These are phyloP conservation scores for Eucalyptus pauciflora DNA, from an alignment of 345 rosid genomes.

Conservation along the genomic window DNA sequence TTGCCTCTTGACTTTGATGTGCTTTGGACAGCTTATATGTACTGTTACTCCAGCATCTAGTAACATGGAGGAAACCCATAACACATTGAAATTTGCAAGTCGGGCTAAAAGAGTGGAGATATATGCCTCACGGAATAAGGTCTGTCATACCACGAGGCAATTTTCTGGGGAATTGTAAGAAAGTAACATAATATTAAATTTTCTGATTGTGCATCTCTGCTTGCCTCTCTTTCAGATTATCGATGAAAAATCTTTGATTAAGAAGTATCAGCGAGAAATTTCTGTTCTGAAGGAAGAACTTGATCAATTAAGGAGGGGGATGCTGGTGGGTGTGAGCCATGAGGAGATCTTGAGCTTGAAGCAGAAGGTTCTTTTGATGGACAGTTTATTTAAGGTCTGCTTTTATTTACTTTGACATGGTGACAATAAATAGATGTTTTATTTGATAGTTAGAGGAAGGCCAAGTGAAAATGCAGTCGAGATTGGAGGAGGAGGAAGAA, in stretches of 20 bases:
- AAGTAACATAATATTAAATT: not conserved
- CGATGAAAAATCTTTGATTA: constrained; percentile 95
- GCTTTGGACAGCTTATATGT: constrained; percentile 74
- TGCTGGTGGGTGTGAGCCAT: constrained; percentile 83
- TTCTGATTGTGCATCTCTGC: not conserved
- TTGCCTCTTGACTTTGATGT: not conserved
- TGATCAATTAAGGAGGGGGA: constrained; percentile 74
- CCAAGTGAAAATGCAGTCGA: constrained; percentile 98
- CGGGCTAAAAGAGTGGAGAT: constrained; percentile 97
- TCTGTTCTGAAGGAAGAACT: constrained; percentile 86
- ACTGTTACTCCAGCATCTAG: constrained; percentile 99
- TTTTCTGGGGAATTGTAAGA: not conserved
- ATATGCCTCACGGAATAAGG: constrained; percentile 96
- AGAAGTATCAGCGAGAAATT: constrained; percentile 96
- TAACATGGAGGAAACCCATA: constrained; percentile 95
- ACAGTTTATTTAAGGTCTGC: not conserved
- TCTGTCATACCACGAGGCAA: constrained; percentile 7
- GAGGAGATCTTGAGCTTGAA: constrained; percentile 84
- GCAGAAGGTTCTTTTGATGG: constrained; percentile 64
- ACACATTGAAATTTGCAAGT: constrained; percentile 97
- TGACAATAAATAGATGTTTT: not conserved
- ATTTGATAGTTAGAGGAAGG: constrained; percentile 85
- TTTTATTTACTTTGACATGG: not conserved
- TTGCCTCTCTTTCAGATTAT: constrained; percentile 49
- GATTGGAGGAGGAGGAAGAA: constrained; percentile 99